Evolutionary conservation across 441 rosid species (phyloP).

Genomic region (Geranium incanum): DNA sequence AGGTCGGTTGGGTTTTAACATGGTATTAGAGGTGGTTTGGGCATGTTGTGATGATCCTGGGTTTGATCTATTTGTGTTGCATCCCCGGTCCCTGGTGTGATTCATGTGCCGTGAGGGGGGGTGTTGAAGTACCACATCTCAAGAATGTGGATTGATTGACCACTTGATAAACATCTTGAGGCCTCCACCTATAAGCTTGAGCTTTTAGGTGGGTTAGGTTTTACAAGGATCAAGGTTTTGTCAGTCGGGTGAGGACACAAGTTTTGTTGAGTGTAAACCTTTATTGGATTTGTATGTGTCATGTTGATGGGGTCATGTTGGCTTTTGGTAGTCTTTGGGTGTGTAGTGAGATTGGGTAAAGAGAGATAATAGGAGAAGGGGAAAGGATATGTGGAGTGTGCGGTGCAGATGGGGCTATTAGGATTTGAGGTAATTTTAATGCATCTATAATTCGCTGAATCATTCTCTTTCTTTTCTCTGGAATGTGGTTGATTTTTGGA

Average conservation of each 20-base stretch:
- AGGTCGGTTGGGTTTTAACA: too few relatives aligned
- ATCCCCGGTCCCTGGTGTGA: too few relatives aligned
- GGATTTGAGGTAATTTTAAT: neutral
- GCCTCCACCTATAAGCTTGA: too few relatives aligned
- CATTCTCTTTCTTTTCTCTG: neutral
- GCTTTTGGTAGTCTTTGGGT: neutral
- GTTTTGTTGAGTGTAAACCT: neutral
- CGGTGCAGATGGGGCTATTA: neutral
- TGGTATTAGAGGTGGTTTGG: too few relatives aligned
- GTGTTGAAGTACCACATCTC: too few relatives aligned
- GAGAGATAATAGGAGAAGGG: neutral
- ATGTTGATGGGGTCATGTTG: conserved; percentile 1
- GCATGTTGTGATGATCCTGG: too few relatives aligned
- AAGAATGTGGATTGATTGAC: too few relatives aligned
- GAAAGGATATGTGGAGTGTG: neutral
- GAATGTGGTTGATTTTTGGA: neutral
- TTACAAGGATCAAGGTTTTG: neutral
- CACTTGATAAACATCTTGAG: too few relatives aligned
- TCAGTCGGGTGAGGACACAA: neutral
- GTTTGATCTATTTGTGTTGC: too few relatives aligned
- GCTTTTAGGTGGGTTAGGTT: too few relatives aligned
- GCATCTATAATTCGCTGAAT: neutral
- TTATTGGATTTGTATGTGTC: neutral
- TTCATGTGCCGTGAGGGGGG: too few relatives aligned
- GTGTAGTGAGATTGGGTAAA: neutral